Base-by-base conservation (phyloP, 106 monocot species). In the Chionographis japonica region DNA sequence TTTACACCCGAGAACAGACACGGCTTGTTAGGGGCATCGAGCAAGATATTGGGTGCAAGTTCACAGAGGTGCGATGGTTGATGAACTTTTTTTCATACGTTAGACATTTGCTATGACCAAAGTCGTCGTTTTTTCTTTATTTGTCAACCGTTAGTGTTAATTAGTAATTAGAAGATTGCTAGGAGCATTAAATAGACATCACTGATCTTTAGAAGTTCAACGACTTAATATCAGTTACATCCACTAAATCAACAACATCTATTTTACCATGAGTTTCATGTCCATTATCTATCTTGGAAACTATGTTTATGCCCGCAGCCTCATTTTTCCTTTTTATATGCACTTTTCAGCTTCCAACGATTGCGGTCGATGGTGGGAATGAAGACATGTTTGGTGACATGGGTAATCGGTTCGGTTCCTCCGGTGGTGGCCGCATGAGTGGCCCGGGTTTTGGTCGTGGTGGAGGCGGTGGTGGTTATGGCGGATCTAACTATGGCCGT, bases 1-100 rank as follows among this genome's bases (percentile, higher is more conserved):
- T 98, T 58, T 80, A 98, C 65, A 67, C 72, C 15, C 50, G 77
- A 54, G 83, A 90, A n/a, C 90, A 98, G 77, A 61, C 51, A 39
- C 68, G 92, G 37, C 76, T 83, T 61, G 77, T 92, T 41, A 86
- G 85, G 51, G 74, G 70, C 7, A 87, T 98, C 79, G 97, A 92
- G 73, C 66, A 68, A 64, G 92, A 98, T 68, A 74, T 93, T 52
- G 90, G 92, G 56, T 87, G 78, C 77, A 86, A 62, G 67, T 98
- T 98, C 50, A 68, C 68, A 0, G 92, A 98, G 92, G 97, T 93
- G 85, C 5, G 14, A 20, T 55, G 8, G 6, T 76, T 42, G 9
- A 71, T 37, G 49, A 16, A 3, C n/a, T 15, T 37, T 7, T 60
- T 35, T 70, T 42, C 11, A 12, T 10, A 7, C 15, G 18, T 37